These are phyloP conservation scores for Mycena crocata DNA, from an alignment of 768 basidiomycete genomes.

Conservation along the genomic window DNA sequence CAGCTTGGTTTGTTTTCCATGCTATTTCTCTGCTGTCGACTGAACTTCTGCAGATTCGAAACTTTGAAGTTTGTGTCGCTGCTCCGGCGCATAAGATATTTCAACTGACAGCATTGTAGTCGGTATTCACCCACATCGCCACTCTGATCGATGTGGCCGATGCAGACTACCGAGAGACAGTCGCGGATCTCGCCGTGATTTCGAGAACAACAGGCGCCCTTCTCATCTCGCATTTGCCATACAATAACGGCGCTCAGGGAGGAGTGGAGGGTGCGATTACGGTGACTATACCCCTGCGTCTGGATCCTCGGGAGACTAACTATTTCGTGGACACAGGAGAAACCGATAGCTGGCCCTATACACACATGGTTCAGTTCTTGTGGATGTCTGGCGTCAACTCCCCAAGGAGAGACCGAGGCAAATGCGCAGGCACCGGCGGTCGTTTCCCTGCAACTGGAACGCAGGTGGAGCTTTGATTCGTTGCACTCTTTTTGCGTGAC, in stretches of 20 bases:
- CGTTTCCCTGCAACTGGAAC: neutral
- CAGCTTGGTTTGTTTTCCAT: neutral
- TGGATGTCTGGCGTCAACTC: conserved; percentile 1
- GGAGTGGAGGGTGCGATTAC: neutral
- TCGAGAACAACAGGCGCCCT: conserved; percentile 1
- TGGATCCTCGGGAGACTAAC: neutral
- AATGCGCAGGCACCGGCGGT: neutral
- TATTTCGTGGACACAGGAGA: neutral
- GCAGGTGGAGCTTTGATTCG: neutral
- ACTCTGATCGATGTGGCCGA: neutral
- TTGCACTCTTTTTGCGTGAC: neutral
- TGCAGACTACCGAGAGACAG: conserved; percentile 3
- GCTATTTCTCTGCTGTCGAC: neutral
- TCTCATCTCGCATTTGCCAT: conserved; percentile 13
- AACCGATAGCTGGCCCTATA: neutral
- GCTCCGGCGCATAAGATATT: neutral
- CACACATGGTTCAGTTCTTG: conserved; percentile 22
- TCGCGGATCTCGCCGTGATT: conserved; percentile 14
- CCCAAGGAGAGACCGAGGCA: neutral
- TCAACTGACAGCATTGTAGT: neutral
- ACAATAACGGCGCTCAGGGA: neutral
- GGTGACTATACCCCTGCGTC: neutral
- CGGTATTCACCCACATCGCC: conserved; percentile 4
- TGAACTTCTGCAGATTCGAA: conserved; percentile 2
- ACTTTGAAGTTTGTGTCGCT: conserved; percentile 2